These are phyloP conservation scores for Mrakia hoshinonis DNA, from an alignment of 768 basidiomycete species.

Conservation along the genomic window DNA sequence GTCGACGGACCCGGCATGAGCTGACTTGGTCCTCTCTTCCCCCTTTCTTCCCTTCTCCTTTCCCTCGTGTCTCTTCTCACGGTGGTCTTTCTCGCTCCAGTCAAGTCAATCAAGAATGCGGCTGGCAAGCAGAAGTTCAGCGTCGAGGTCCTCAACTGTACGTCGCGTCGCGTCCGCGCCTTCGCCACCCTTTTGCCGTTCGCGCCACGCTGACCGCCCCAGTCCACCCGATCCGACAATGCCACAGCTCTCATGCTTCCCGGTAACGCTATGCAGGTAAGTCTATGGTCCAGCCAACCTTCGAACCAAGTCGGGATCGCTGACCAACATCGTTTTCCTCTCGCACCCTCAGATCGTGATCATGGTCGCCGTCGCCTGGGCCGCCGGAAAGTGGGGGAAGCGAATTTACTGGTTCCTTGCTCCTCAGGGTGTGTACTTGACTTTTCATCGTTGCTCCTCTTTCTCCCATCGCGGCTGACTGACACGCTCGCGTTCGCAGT, in stretches of 20 bases:
- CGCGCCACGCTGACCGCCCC: no score
- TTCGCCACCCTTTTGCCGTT: no score
- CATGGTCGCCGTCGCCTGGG: constrained; percentile 32
- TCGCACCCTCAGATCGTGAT: constrained; percentile 32
- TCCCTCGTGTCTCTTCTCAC: no score
- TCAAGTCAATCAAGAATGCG: constrained; percentile 32
- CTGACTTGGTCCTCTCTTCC: no score
- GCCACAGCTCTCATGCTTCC: constrained; percentile 33
- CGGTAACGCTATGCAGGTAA: constrained; percentile 23
- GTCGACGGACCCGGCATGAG: no score
- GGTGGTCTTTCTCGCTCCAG: neutral
- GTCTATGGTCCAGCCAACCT: no score
- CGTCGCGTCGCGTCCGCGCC: no score
- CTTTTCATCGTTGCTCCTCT: neutral
- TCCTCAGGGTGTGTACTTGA: constrained; percentile 14
- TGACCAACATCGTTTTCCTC: constrained; percentile 6
- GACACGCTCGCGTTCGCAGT: neutral
- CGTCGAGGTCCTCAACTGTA: constrained; percentile 30
- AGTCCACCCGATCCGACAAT: no score
- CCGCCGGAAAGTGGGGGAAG: constrained; percentile 30
- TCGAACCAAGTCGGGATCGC: no score
- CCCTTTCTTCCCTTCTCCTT: no score
- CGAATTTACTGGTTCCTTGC: constrained; percentile 29
- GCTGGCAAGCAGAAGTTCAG: constrained; percentile 31
- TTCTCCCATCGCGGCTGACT: neutral